Conservation (phyloP, 2,329 filamentous ascomycete species). For the Sporothrix pseudoabietina region DNA sequence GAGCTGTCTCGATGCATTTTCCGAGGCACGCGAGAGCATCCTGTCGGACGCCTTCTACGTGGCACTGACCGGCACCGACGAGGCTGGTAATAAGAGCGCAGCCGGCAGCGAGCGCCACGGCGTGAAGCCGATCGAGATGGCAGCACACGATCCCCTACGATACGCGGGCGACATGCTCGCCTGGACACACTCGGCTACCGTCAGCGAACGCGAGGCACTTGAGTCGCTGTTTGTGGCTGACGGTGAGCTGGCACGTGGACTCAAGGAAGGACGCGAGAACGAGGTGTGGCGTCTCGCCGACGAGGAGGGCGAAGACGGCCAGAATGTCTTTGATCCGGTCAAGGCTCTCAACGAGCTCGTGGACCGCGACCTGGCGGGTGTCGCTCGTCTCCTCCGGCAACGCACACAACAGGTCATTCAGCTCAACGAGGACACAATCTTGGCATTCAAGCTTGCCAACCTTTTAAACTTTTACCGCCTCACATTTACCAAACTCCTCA, state of each 20-base stretch:
- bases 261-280: conserved; percentile 76
- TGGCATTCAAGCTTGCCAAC: conserved; percentile 88
- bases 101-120: conserved; percentile 54
- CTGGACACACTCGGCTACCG: conserved; percentile 91
- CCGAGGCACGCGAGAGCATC: conserved; percentile 83
- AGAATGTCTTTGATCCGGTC: conserved; percentile 71
- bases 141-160: conserved; percentile 85
- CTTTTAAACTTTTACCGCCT: conserved; percentile 84
- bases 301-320: conserved; percentile 56
- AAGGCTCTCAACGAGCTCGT: conserved; percentile 84
- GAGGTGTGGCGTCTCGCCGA: conserved; percentile 78
- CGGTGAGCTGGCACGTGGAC: conserved; percentile 81
- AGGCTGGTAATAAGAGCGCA: conserved; percentile 45
- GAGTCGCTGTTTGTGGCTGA: conserved; percentile 90
- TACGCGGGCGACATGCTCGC: conserved; percentile 98
- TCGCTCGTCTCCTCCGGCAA: conserved; percentile 81
- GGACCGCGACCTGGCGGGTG: conserved; percentile 79
- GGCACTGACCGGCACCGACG: conserved; percentile 74
- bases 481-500: conserved; percentile 81
- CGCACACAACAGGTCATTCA: conserved; percentile 90
- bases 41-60: conserved; percentile 87
- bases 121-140: conserved; percentile 89
- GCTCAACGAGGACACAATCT: conserved; percentile 84
- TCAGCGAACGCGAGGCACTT: conserved; percentile 89
- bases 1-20: conserved; percentile 89